phyloP scores from a whole-genome alignment of 148 eudicot species.

The Pouteria glomerata region DNA sequence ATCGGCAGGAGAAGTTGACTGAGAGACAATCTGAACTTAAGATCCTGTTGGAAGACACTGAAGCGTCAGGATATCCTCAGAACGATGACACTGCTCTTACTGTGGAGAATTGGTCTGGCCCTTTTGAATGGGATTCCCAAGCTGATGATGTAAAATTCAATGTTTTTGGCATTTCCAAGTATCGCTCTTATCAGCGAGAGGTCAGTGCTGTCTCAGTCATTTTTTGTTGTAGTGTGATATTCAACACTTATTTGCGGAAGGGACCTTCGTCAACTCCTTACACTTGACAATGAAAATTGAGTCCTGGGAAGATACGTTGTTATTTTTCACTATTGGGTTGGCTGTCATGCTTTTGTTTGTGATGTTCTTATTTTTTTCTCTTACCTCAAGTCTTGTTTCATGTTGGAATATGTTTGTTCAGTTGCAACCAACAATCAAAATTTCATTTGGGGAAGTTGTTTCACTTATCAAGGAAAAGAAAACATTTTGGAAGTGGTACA shows the following conservation, averaged over 20 bases:
- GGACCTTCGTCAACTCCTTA: background rate
- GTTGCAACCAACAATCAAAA: background rate
- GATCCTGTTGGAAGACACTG: slow-evolving; percentile 56
- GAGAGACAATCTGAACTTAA: slow-evolving; percentile 78
- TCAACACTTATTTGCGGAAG: background rate
- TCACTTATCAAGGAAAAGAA: too few relatives aligned
- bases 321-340: background rate
- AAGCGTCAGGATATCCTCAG: slow-evolving; percentile 39
- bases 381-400: background rate
- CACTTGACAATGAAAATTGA: background rate
- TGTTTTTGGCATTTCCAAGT: slow-evolving; percentile 75
- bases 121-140: slow-evolving; percentile 84
- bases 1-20: slow-evolving; percentile 75
- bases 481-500: too few relatives aligned
- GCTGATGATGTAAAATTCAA: slow-evolving; percentile 81
- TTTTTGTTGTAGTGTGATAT: background rate
- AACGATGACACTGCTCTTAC: slow-evolving; percentile 43
- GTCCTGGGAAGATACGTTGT: background rate
- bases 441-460: too few relatives aligned
- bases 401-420: background rate
- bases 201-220: slow-evolving; percentile 32
- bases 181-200: slow-evolving; percentile 98
- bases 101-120: slow-evolving; percentile 68
- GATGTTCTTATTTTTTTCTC: too few relatives aligned
- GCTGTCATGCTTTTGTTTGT: too few relatives aligned